Evolutionary conservation across 306 rosid genomes (phyloP), one percentile per base, ranked within the genome.

Genomic region (Herpetospermum pedunculosum): DNA sequence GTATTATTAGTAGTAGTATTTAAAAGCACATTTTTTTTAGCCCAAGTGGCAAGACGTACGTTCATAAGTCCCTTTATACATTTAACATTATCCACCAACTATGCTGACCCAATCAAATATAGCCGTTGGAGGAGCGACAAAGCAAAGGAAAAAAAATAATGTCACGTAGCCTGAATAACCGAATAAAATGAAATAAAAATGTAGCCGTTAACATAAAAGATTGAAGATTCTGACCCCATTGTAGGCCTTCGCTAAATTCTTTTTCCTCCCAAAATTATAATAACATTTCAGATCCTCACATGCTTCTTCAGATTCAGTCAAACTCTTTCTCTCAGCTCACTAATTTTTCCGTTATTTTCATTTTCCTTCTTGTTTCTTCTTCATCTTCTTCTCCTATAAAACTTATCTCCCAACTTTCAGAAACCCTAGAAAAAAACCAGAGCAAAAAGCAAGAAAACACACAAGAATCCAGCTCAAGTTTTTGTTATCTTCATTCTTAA

Each of bases 81-180:
- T 13, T 13, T 30, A 30, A 60, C 43, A 60, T 63, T 23, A 68
- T 68, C 50, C 73, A 68, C 34, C 73, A 6, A 67, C 11, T 67
- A 41, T 14, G 52, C 72, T 41, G 72, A 40, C 52, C 75, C 77
- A 15, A n/a, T 25, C 53, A 75, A 80, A 80, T 34, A 62, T 90
- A 88, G 85, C 93, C 96, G 96, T 90, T 90, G 80, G 80, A 47
- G 67, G 58, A 81, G 65, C 74, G 76, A 81, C 83, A 75, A 78
- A 57, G 28, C 44, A 37, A 34, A 77, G 72, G 23, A 14, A 73
- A 48, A 28, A 72, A 21, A 74, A 60, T 67, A 32, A 26, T 69
- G 73, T 44, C 55, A 69, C 25, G 13, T 43, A 69, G 54, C 37
- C 73, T 47, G 38, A 25, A 26, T 41, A 69, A 69, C 21, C 9